phyloP scores from a whole-genome alignment of 73 alveolate genomes.

The Paramecium bursaria region DNA sequence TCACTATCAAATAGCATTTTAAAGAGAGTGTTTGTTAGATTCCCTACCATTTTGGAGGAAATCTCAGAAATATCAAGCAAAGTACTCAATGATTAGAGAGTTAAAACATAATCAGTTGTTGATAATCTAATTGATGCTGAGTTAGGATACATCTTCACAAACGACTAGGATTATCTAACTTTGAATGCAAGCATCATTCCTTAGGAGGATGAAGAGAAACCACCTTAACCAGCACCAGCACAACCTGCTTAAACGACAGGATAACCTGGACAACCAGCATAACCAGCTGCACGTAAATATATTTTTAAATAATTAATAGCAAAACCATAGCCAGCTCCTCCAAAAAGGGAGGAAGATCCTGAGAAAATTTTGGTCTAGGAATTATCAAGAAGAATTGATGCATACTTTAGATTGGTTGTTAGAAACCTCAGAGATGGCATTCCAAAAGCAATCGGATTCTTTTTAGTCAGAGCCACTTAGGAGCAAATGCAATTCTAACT shows the following conservation, averaged over 20 bases:
- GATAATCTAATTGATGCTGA: constrained; percentile 75
- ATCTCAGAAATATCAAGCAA: constrained; percentile 71
- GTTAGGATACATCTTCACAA: constrained; percentile 75
- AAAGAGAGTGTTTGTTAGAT: constrained; percentile 78
- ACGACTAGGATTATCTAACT: constrained; percentile 74
- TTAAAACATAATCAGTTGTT: constrained; percentile 64
- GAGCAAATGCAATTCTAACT: constrained; percentile 70
- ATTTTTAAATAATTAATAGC: not conserved
- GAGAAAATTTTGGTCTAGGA: constrained; percentile 84
- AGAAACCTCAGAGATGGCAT: constrained; percentile 93
- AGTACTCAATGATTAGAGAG: constrained; percentile 50
- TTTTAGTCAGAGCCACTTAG: constrained; percentile 91
- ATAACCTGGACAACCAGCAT: constrained; percentile 3
- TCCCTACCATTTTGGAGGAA: constrained; percentile 79
- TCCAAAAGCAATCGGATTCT: constrained; percentile 98
- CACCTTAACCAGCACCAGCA: constrained; percentile 32
- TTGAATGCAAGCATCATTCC: constrained; percentile 65
- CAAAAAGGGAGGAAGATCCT: constrained; percentile 71
- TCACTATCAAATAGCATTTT: constrained; percentile 74
- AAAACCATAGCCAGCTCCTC: constrained; percentile 63
- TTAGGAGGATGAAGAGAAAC: constrained; percentile 54
- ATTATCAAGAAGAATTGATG: constrained; percentile 89
- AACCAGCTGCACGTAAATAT: constrained; percentile 19
- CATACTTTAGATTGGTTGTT: constrained; percentile 89
- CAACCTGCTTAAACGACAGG: constrained; percentile 58